A percentile compares a stretch with the other conserved stretches of the same genome.
Conservation (phyloP, 345 rosid species). For the Turritis glabra region DNA sequence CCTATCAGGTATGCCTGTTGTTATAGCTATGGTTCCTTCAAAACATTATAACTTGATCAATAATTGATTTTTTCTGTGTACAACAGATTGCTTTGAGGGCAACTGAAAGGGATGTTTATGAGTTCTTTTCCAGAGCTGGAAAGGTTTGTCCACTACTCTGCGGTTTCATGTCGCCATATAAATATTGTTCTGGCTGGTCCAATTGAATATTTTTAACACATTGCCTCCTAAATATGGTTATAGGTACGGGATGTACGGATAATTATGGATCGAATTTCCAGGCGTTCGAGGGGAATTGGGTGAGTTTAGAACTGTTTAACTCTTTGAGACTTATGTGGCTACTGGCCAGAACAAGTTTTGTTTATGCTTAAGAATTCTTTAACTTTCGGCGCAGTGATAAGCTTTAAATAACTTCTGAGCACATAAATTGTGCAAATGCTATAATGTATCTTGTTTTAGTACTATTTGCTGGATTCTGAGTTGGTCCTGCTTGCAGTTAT, state of each 20-base stretch:
- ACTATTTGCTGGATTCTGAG: constrained; percentile 25
- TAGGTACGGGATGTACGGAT: constrained; percentile 98
- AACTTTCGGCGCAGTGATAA: not conserved
- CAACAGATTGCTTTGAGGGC: constrained; percentile 89
- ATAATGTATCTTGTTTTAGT: constrained; percentile 8
- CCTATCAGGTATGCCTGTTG: constrained; percentile 71
- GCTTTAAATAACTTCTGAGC: not conserved
- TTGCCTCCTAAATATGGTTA: constrained; percentile 22
- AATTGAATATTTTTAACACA: not conserved
- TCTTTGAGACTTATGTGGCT: not conserved
- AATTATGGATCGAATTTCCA: constrained; percentile 95
- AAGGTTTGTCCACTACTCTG: constrained; percentile 56
- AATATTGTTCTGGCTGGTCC: constrained; percentile 11
- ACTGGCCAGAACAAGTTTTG: not conserved
- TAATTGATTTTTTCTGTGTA: constrained; percentile 9
- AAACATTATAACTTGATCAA: constrained; percentile 8
- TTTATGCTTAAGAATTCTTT: not conserved
- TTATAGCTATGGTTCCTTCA: not conserved
- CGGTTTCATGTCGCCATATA: constrained; percentile 27
- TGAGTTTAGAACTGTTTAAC: constrained; percentile 37
- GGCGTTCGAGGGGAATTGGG: constrained; percentile 98
- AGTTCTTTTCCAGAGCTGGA: constrained; percentile 96
- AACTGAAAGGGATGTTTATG: constrained; percentile 89
- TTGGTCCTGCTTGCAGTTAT: constrained; percentile 56
- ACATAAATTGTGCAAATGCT: not conserved